Evolutionary conservation across 139 green algal genomes (phyloP).

Genomic region (Volvox africanus): DNA sequence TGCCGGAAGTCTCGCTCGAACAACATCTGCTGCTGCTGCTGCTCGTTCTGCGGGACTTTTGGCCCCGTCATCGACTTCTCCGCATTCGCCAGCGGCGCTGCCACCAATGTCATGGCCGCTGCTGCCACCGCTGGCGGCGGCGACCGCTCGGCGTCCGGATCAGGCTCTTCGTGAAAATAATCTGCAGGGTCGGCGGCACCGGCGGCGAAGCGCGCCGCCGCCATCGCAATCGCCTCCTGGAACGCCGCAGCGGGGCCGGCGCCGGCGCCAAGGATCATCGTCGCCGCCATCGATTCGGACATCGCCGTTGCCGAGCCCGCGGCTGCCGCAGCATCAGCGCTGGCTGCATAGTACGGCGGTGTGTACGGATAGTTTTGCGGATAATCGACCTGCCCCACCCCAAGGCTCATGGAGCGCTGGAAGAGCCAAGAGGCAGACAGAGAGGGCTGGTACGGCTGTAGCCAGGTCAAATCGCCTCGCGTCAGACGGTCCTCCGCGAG

Average conservation of each 20-base stretch:
- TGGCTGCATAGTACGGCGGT: not conserved
- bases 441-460: constrained; percentile 83
- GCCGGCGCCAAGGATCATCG: constrained; percentile 19
- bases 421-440: constrained; percentile 82
- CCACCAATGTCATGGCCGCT: not conserved
- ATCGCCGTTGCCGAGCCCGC: not conserved
- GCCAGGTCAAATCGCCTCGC: constrained; percentile 49
- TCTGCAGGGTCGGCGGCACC: constrained; percentile 28
- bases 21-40: not conserved
- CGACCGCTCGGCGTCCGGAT: not conserved
- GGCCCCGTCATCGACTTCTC: not conserved
- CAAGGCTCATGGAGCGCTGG: constrained; percentile 80
- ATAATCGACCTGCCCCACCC: constrained; percentile 60
- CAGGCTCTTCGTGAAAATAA: constrained; percentile 19
- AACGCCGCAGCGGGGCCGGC: constrained; percentile 25
- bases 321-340: not conserved
- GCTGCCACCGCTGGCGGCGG: not conserved
- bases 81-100: not conserved
- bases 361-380: constrained; percentile 14
- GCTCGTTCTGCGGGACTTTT: not conserved
- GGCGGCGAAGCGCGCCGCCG: constrained; percentile 29
- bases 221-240: constrained; percentile 33
- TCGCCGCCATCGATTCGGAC: not conserved
- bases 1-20: constrained; percentile 27
- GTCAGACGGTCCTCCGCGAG: constrained; percentile 59